Evolutionary conservation across 345 rosid genomes (phyloP).

Genomic region (Linum lewisii): DNA sequence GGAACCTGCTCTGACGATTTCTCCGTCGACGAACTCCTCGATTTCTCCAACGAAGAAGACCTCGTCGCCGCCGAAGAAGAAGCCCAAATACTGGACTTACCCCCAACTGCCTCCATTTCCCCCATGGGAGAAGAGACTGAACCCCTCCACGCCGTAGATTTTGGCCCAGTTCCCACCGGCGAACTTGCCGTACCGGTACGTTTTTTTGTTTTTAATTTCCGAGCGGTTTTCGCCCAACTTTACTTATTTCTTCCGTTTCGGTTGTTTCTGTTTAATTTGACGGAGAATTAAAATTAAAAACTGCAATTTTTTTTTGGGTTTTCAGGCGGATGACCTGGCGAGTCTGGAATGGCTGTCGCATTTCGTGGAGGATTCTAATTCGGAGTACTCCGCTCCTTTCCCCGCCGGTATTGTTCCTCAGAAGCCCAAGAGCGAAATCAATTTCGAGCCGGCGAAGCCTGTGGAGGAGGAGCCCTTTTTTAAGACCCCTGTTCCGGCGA

Average conservation of each 20-base stretch:
- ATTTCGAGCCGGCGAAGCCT: constrained; percentile 16
- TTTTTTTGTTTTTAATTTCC: not conserved
- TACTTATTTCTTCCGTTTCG: not conserved
- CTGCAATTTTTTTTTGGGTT: constrained; percentile 16
- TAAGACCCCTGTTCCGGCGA: constrained; percentile 50
- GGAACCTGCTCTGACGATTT: constrained; percentile 47
- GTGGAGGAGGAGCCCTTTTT: constrained; percentile 17
- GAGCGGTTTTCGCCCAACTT: not conserved
- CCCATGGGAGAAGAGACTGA: constrained; percentile 12
- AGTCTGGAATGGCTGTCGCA: constrained; percentile 83
- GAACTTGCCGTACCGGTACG: constrained; percentile 64
- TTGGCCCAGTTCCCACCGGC: constrained; percentile 34
- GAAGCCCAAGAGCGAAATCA: constrained; percentile 20
- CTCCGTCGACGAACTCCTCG: constrained; percentile 67
- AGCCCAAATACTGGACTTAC: constrained; percentile 5
- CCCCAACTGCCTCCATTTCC: constrained; percentile 13
- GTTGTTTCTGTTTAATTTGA: not conserved
- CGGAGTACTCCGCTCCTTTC: constrained; percentile 36
- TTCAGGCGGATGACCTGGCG: constrained; percentile 68
- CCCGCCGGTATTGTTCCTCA: constrained; percentile 25
- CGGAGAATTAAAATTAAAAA: constrained; percentile 10
- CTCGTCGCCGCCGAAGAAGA: constrained; percentile 28
- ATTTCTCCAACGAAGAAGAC: constrained; percentile 61
- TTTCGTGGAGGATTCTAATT: constrained; percentile 73
- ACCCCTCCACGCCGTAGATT: constrained; percentile 20